Base-by-base conservation (phyloP, 1,139 yeast genomes). In the Wickerhamiella pararugosa region DNA sequence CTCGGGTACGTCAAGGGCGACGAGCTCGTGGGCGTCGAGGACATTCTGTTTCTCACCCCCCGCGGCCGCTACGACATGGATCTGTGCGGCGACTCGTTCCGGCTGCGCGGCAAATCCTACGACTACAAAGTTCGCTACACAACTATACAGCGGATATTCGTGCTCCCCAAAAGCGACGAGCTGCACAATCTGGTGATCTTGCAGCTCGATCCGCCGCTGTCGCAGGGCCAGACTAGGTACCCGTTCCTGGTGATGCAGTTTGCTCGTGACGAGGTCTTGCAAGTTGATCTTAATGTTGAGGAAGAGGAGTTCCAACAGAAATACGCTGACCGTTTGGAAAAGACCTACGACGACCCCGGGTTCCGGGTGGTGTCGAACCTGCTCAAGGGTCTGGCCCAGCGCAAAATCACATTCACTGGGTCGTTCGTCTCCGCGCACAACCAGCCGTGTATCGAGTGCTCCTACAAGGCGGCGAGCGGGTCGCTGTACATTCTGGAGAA, bases 1-100 rank as follows among this genome's bases (percentile, higher is more conserved):
- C 83, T 90, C 58, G 97, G 97, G 29, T 92, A 80, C 61, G 92
- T 79, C 43, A 82, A 94, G 1, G 98, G 97, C 36, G 95, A 87
- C 52, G 93, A 95, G n/a, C 81, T 92, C 59, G 96, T 86, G 3
- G 80, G 96, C 4, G 86, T 90, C 65, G 75, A 83, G 43, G 97
- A 87, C 55, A 79, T 86, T 7, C 70, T 90, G 58, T 86, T 90
- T 70, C 75, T 92, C 47, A 92, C 98, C 1, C 99, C 99, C 53
- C 58, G 69, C 71, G 98, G 98, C 53, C 90, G 98, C 62, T 90
- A 87, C 62, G 98, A 92, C 60, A 81, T 90, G 53, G 97, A 87
- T 61, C 80, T 90, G 79, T 90, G 83, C 63, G 78, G 84, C 36
- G 74, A 76, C 27, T 82, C 93, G 36, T 74, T 92, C 63, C 77